A percentile compares a stretch with the other conserved stretches of the same genome.
These are phyloP conservation scores for Saccharomycopsis schoenii DNA, from an alignment of 805 yeast species.

Conservation along the genomic window DNA sequence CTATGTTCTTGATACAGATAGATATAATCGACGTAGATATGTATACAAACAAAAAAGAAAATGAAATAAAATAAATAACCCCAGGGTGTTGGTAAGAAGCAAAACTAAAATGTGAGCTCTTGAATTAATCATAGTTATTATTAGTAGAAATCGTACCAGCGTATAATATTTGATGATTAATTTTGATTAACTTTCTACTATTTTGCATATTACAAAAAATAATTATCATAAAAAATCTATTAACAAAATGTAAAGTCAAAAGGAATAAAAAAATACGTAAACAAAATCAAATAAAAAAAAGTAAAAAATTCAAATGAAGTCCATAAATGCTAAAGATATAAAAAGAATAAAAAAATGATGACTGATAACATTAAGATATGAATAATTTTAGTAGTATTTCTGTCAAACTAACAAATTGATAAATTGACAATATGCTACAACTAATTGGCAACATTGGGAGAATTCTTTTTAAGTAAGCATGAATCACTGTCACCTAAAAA, in stretches of 20 bases:
- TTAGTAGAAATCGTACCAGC: too few relatives aligned
- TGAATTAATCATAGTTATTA: neutral
- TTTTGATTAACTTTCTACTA: too few relatives aligned
- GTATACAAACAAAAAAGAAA: neutral
- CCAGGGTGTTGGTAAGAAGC: too few relatives aligned
- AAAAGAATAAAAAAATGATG: too few relatives aligned
- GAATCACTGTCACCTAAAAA: neutral
- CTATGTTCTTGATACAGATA: neutral
- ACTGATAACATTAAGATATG: neutral
- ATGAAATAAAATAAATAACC: too few relatives aligned
- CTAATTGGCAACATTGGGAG: neutral
- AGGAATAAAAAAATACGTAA: too few relatives aligned
- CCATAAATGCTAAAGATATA: neutral
- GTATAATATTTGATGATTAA: too few relatives aligned
- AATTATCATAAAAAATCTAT: neutral
- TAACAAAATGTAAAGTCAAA: neutral
- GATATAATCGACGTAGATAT: neutral
- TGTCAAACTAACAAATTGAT: too few relatives aligned
- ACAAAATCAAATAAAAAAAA: too few relatives aligned
- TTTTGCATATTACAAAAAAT: too few relatives aligned
- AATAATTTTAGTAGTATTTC: too few relatives aligned
- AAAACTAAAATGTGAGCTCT: neutral
- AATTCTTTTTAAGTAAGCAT: neutral
- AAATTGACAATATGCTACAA: neutral
- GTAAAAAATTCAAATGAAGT: neutral